These are phyloP conservation scores for Aspergillus incahuasiensis DNA, from an alignment of 495 filamentous ascomycete species.

Conservation along the genomic window DNA sequence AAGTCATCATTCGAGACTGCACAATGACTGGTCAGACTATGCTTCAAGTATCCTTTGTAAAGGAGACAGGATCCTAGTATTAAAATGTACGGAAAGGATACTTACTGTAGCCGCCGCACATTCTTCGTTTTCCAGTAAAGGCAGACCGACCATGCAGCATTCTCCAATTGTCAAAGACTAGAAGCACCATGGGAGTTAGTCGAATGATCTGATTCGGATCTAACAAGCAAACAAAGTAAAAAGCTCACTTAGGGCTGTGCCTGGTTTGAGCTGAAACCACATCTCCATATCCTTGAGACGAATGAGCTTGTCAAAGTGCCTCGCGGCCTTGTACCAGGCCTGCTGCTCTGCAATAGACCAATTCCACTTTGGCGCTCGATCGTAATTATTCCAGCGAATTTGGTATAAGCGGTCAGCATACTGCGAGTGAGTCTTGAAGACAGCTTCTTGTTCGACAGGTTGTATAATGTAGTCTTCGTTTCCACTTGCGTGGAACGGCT, in stretches of 20 bases:
- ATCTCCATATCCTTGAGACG: constrained; percentile 52
- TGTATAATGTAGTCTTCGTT: constrained; percentile 77
- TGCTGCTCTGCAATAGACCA: constrained; percentile 36
- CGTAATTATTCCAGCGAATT: constrained; percentile 89
- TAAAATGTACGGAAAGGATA: constrained; percentile 14
- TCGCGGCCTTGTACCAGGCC: constrained; percentile 73
- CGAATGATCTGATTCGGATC: not conserved
- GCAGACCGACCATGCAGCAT: constrained; percentile 78
- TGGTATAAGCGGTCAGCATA: constrained; percentile 44
- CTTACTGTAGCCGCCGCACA: constrained; percentile 87
- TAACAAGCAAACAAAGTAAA: constrained; percentile 2
- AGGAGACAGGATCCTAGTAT: not conserved
- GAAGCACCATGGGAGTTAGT: constrained; percentile 8
- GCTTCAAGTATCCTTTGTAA: too few relatives aligned
- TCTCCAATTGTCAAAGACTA: constrained; percentile 94
- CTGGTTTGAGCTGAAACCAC: constrained; percentile 74
- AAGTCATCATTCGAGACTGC: constrained; percentile 84
- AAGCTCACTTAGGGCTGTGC: constrained; percentile 70
- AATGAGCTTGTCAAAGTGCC: constrained; percentile 59
- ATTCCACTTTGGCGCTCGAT: constrained; percentile 57
- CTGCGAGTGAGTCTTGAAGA: constrained; percentile 52
- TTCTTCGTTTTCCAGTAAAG: constrained; percentile 77
- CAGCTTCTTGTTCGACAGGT: constrained; percentile 55
- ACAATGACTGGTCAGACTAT: constrained; percentile 11
- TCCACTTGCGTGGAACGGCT: constrained; percentile 77